These are phyloP conservation scores for Neopestalotiopsis sp. DNA, from an alignment of 2,329 filamentous ascomycete species.

Conservation along the genomic window DNA sequence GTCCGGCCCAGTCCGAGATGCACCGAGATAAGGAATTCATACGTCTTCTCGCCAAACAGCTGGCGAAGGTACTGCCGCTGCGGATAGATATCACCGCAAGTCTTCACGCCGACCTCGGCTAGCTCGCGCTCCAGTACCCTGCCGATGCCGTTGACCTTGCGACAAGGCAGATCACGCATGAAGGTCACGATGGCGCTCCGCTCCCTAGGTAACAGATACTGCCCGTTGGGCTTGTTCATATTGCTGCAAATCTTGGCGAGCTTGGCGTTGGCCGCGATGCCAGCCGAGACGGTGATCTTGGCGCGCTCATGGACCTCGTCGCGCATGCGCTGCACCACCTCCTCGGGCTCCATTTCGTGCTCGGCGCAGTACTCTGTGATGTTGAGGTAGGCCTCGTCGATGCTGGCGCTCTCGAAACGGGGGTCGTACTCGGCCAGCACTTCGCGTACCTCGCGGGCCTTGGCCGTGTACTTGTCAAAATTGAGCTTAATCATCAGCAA, in stretches of 20 bases:
- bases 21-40: conserved; percentile 82
- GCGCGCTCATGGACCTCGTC: conserved; percentile 76
- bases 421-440: conserved; percentile 88
- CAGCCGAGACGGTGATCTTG: conserved; percentile 88
- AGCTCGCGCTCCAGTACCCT: conserved; percentile 92
- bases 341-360: conserved; percentile 71
- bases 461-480: conserved; percentile 88
- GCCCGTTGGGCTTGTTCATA: conserved; percentile 94
- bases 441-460: conserved; percentile 84
- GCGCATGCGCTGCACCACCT: conserved; percentile 79
- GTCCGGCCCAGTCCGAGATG: conserved; percentile 89
- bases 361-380: conserved; percentile 84
- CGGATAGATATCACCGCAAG: conserved; percentile 84
- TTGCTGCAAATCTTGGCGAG: conserved; percentile 96
- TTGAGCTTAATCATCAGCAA: conserved; percentile 84
- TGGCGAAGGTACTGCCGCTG: conserved; percentile 75
- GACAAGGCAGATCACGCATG: conserved; percentile 81
- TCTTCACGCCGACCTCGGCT: conserved; percentile 84
- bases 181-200: conserved; percentile 80
- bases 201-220: conserved; percentile 78
- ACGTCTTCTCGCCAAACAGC: conserved; percentile 91
- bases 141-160: conserved; percentile 95
- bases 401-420: conserved; percentile 89
- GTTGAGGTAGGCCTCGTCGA: conserved; percentile 96
- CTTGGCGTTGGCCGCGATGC: conserved; percentile 91